Conservation (phyloP, 2,329 filamentous ascomycete species). For the Emydomyces testavorans region DNA sequence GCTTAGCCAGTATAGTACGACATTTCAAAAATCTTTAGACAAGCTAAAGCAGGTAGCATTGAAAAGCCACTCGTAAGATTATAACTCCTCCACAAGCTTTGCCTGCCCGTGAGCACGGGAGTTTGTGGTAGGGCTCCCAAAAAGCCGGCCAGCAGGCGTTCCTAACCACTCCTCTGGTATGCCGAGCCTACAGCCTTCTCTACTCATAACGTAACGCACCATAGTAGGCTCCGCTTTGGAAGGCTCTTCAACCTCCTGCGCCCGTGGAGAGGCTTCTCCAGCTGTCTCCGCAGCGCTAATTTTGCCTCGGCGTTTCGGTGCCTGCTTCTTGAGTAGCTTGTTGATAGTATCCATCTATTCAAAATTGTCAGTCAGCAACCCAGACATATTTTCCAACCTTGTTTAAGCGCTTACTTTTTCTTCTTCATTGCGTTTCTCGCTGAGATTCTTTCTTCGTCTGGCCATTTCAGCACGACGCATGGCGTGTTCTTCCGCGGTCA, state of each 20-base stretch:
- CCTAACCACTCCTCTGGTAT: constrained; percentile 41
- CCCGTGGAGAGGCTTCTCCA: constrained; percentile 30
- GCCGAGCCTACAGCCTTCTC: constrained; percentile 32
- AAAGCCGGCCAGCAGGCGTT: constrained; percentile 32
- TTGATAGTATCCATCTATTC: constrained; percentile 55
- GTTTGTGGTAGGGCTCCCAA: constrained; percentile 22
- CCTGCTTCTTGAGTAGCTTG: constrained; percentile 55
- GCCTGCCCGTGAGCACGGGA: constrained; percentile 13
- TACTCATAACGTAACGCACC: constrained; percentile 36
- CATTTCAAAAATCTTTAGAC: no score
- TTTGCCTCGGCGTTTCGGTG: constrained; percentile 46
- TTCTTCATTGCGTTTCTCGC: constrained; percentile 66
- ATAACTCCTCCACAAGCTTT: constrained; percentile 34
- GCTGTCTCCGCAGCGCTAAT: constrained; percentile 37
- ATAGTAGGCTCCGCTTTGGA: constrained; percentile 35
- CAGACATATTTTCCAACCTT: not conserved
- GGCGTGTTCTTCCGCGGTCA: constrained; percentile 61
- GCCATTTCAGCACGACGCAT: constrained; percentile 67
- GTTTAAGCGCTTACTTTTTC: constrained; percentile 47
- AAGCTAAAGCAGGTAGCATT: no score
- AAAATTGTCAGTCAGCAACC: not conserved
- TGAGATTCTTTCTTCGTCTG: constrained; percentile 58
- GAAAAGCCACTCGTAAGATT: constrained; percentile 14
- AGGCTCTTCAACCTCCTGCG: constrained; percentile 28
- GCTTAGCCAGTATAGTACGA: not conserved